Percentiles rank a stretch among this genome's conserved stretches.
phyloP scores from a whole-genome alignment of 768 basidiomycete species.

The Rhodosporidiobolus sp. region DNA sequence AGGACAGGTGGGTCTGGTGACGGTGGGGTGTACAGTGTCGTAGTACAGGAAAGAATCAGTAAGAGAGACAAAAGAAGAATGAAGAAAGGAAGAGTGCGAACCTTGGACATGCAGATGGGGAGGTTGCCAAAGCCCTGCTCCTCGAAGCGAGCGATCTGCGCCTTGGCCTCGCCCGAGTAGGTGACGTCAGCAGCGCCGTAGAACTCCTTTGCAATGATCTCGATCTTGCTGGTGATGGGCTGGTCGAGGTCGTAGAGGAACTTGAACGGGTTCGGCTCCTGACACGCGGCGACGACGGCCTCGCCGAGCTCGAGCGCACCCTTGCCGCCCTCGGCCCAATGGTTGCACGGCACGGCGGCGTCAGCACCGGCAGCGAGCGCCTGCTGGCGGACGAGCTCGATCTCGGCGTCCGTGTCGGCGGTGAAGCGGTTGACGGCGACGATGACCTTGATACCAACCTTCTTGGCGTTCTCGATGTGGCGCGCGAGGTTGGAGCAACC shows the following conservation, averaged over 20 bases:
- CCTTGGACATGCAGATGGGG: slow-evolving; percentile 51
- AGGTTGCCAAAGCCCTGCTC: slow-evolving; percentile 77
- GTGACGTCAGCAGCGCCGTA: slow-evolving; percentile 89
- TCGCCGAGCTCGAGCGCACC: slow-evolving; percentile 87
- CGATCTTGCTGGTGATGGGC: slow-evolving; percentile 83
- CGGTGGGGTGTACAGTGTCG: slow-evolving; percentile 83
- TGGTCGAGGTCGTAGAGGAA: slow-evolving; percentile 72
- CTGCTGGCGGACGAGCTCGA: slow-evolving; percentile 74
- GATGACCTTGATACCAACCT: slow-evolving; percentile 94
- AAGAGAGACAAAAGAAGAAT: too few relatives aligned
- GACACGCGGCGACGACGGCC: slow-evolving; percentile 82
- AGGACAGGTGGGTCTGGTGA: slow-evolving; percentile 78
- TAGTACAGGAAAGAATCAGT: slow-evolving; percentile 42
- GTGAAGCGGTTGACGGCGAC: slow-evolving; percentile 93
- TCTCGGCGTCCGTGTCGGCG: slow-evolving; percentile 86
- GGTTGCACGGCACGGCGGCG: slow-evolving; percentile 89
- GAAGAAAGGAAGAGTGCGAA: slow-evolving; percentile 15
- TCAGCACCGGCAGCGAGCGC: slow-evolving; percentile 84
- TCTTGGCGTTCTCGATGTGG: slow-evolving; percentile 90
- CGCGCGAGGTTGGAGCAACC: slow-evolving; percentile 89
- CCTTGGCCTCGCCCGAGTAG: slow-evolving; percentile 75
- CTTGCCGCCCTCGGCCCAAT: slow-evolving; percentile 93
- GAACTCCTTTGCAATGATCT: slow-evolving; percentile 58
- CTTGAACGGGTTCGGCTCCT: slow-evolving; percentile 65
- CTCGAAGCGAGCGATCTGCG: slow-evolving; percentile 86